Conservation (phyloP, 169 alveolate genomes). For the Eimeria acervulina region DNA sequence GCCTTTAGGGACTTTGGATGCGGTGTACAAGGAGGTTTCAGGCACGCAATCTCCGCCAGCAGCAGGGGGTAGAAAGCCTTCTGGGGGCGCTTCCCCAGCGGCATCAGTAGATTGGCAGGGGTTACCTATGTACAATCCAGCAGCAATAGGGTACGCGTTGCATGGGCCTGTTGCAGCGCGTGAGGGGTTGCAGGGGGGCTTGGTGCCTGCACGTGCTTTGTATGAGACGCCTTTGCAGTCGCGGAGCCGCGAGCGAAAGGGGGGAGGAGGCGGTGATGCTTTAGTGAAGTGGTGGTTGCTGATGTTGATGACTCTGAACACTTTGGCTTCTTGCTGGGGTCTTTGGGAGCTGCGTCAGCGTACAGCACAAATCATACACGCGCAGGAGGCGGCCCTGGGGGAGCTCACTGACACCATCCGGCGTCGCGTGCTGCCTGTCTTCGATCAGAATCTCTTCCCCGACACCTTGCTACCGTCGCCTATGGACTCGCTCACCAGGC, state of each 20-base stretch:
- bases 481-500: constrained; percentile 14
- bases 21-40: constrained; percentile 30
- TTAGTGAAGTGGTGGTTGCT: constrained; percentile 35
- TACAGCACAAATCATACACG: constrained; percentile 35
- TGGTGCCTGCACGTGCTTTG: constrained; percentile 40
- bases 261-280: background rate
- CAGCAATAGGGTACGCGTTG: constrained; percentile 3
- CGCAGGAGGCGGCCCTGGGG: constrained; percentile 72
- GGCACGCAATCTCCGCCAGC: constrained; percentile 45
- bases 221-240: constrained; percentile 50
- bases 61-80: background rate
- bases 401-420: constrained; percentile 34
- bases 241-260: constrained; percentile 4
- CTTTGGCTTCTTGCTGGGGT: constrained; percentile 43
- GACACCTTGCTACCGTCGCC: constrained; percentile 34
- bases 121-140: background rate
- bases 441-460: constrained; percentile 11
- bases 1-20: constrained; percentile 56
- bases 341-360: constrained; percentile 59
- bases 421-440: constrained; percentile 35
- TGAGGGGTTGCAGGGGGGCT: constrained; percentile 21
- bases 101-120: constrained; percentile 55
- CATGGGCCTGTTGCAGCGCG: constrained; percentile 1
- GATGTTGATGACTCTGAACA: constrained; percentile 47
- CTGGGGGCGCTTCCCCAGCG: constrained; percentile 40